Conservation (phyloP, 768 basidiomycete species). For the Auriscalpium vulgare region DNA sequence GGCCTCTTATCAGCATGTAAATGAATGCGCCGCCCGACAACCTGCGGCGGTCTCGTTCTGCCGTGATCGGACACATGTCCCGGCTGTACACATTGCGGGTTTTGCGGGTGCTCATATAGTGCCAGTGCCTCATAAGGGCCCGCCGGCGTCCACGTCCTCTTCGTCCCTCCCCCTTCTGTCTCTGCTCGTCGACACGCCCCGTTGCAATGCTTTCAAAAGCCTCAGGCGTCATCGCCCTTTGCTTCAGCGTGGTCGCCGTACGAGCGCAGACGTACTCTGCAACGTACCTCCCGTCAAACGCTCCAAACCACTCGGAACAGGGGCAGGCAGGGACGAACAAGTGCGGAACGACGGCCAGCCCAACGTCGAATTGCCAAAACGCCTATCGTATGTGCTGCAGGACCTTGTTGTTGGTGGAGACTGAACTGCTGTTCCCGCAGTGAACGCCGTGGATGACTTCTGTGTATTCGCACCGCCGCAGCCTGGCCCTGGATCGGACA, state of each 20-base stretch:
- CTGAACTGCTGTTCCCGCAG: conserved; percentile 20
- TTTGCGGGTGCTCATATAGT: too few species aligned
- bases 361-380: conserved; percentile 60
- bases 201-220: conserved; percentile 5
- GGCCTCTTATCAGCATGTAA: too few species aligned
- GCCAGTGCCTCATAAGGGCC: too few species aligned
- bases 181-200: neutral
- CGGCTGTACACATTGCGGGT: too few species aligned
- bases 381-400: conserved; percentile 34
- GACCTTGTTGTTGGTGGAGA: neutral
- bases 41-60: too few species aligned
- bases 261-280: conserved; percentile 33
- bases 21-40: too few species aligned
- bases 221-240: conserved; percentile 3
- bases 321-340: conserved; percentile 60
- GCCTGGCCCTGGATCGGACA: conserved; percentile 41
- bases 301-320: conserved; percentile 39
- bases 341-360: conserved; percentile 50
- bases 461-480: conserved; percentile 46
- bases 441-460: conserved; percentile 53
- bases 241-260: conserved; percentile 11
- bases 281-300: conserved; percentile 41
- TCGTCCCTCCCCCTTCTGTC: neutral
- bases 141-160: neutral
- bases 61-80: too few species aligned